Evolutionary conservation across 2,329 filamentous ascomycete genomes (phyloP), one percentile per base, ranked within the genome.

Genomic region (Ophiocordyceps robertsii): DNA sequence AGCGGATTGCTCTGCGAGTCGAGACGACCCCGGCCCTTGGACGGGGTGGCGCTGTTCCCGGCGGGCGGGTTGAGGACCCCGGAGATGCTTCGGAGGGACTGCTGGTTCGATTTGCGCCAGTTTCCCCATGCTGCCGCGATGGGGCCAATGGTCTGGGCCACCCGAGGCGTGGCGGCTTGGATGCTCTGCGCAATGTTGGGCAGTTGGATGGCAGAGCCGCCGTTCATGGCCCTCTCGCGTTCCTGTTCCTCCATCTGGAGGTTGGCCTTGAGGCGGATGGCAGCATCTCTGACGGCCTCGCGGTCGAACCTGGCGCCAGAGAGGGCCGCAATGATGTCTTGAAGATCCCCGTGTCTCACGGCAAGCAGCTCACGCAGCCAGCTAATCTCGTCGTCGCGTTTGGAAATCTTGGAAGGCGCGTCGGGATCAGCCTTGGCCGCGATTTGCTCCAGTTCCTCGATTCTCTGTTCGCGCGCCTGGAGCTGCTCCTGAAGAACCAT

Each of bases 241-340:
- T 95, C 89, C 59, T 95, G 87, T 58, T 93, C 85, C 61, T 98
- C 90, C 92, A 98, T 98, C 59, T 96, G 87, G 31, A 98, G 70
- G 55, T 95, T 95, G 13, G 92, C 86, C 58, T 87, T 86, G 46
- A 98, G 80, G 42, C 92, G 82, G 52, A 96, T 96, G 31, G 87
- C 85, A 6, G 89, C 88, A 57, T 96, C 89, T 53, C 84, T 85
- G 49, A 95, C 84, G 6, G 76, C 73, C 47, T 87, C 78, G 44
- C 78, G 77, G 59, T 96, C 82, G 57, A 85, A 92, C 24, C 72
- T 68, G 5, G 88, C 81, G 47, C 80, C 72, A 3, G 82, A 81
- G 27, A 96, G 71, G 6, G 84, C 80, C 40, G 73, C 73, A 57
- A 96, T 90, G 46, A 98, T 86, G 57, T 98, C 92, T 51, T 90